Evolutionary conservation across 2,329 filamentous ascomycete genomes (phyloP), one percentile per base, ranked within the genome.

Genomic region (Boeremia lycopersici): DNA sequence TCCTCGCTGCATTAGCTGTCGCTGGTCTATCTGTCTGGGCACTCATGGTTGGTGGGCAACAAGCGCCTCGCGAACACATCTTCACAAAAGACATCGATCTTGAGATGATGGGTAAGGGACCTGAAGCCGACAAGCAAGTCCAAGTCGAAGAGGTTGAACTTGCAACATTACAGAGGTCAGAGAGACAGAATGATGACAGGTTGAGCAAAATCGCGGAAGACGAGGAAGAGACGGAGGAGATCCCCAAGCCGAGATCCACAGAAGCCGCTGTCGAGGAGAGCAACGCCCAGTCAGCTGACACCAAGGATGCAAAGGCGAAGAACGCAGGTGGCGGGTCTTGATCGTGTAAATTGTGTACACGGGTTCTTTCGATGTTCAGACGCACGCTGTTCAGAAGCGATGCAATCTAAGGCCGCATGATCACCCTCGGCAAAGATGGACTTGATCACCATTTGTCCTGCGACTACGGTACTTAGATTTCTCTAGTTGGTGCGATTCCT

Each of bases 81-180:
- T 68, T 66, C 49, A 71, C 65, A 0, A 68, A 70, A 31, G 67
- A 70, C 26, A 60, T 61, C 0, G 68, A 65, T 1, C 11, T 71
- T 8, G 71, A 74, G 48, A 66, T 70, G 65, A 61, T 70, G 65
- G 62, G 56, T 8, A 72, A 69, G 52, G 61, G 67, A 51, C 63
- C 68, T 26, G 62, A 64, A 38, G 47, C 43, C 3, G 44, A 33
- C 30, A 51, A 50, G 17, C 41, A 39, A 30, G 15, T 52, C 12
- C 35, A 47, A 12, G 40, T 55, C 12, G 48, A 41, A 15, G 54
- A 48, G 29, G 45, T 57, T 30, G 54, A 57, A 30, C 45, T 57
- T 34, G 40, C 31, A n/a, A 30, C 42, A 1, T 13, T 56, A 13
- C 35, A 47, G 7, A 44, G 19, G 17, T 19, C 48, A 1, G 47